Percentiles rank a stretch among this genome's conserved stretches.
phyloP scores from a whole-genome alignment of 192 early-diverging fungal genomes.

The Backusella australiensis region DNA sequence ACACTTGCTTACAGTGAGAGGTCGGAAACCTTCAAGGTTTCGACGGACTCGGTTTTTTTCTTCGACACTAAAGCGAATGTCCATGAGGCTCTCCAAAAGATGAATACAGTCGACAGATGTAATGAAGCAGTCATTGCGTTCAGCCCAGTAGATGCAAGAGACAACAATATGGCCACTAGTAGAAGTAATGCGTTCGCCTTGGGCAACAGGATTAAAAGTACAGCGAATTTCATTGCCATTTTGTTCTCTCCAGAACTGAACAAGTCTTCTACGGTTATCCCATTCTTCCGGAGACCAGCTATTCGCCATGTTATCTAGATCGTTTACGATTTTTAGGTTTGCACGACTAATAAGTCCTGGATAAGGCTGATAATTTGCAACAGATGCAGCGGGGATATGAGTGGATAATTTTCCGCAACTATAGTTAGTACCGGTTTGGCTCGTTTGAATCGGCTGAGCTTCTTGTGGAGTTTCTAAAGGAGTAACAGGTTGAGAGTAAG shows the following conservation, averaged over 20 bases:
- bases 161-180: constrained; percentile 48
- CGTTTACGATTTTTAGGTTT: constrained; percentile 60
- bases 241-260: constrained; percentile 72
- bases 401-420: background rate
- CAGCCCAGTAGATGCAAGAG: constrained; percentile 79
- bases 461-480: background rate
- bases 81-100: constrained; percentile 69
- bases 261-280: constrained; percentile 60
- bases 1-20: constrained; percentile 71
- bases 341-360: constrained; percentile 65
- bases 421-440: background rate
- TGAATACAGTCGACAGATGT: constrained; percentile 78
- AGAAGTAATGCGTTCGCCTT: constrained; percentile 37
- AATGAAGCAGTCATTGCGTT: constrained; percentile 68
- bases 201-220: constrained; percentile 62
- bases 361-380: constrained; percentile 52
- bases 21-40: constrained; percentile 78
- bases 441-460: background rate
- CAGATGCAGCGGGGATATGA: constrained; percentile 15
- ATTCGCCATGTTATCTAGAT: constrained; percentile 63
- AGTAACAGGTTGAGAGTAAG: background rate
- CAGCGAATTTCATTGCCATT: constrained; percentile 65
- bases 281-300: constrained; percentile 68
- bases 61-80: constrained; percentile 68
- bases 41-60: constrained; percentile 86